Percentiles rank a stretch among this genome's conserved stretches.
These are phyloP conservation scores for Arthrobotrys sphaeroides DNA, from an alignment of 2,329 filamentous ascomycete species.

Conservation along the genomic window DNA sequence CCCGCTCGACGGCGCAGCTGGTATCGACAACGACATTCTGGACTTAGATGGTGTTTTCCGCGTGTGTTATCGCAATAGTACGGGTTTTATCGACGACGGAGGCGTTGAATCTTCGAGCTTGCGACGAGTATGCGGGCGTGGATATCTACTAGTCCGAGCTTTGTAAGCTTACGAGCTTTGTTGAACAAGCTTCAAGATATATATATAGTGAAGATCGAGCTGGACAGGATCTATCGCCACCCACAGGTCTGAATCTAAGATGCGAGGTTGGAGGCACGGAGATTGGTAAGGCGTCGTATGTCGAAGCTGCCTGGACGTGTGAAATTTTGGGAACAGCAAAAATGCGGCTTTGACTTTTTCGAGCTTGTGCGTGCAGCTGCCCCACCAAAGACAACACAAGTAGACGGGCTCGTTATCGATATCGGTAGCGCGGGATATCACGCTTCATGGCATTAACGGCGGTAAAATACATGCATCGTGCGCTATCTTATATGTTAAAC, in stretches of 20 bases:
- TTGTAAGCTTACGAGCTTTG: background rate
- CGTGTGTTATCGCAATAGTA: conserved; percentile 67
- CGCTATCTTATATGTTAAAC: background rate
- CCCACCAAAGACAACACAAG: conserved; percentile 53
- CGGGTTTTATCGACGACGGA: conserved; percentile 67
- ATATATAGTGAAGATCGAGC: background rate
- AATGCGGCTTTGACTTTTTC: conserved; percentile 54
- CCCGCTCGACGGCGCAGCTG: conserved; percentile 88
- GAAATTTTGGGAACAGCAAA: conserved; percentile 52
- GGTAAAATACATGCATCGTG: background rate
- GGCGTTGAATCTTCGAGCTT: conserved; percentile 57
- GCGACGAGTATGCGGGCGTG: background rate
- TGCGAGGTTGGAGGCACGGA: background rate
- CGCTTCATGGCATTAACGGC: background rate
- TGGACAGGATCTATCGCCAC: background rate
- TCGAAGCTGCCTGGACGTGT: conserved; percentile 29
- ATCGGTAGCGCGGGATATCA: conserved; percentile 22
- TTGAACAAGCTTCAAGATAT: background rate
- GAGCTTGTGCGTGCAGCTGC: conserved; percentile 52
- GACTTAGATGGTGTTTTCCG: background rate
- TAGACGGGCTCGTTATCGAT: conserved; percentile 40
- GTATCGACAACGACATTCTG: conserved; percentile 93
- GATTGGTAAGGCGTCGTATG: conserved; percentile 20
- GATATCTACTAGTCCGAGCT: background rate
- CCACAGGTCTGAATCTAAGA: background rate